These are phyloP conservation scores for Debaryomyces fabryi DNA, from an alignment of 1,139 yeast species.

Conservation along the genomic window DNA sequence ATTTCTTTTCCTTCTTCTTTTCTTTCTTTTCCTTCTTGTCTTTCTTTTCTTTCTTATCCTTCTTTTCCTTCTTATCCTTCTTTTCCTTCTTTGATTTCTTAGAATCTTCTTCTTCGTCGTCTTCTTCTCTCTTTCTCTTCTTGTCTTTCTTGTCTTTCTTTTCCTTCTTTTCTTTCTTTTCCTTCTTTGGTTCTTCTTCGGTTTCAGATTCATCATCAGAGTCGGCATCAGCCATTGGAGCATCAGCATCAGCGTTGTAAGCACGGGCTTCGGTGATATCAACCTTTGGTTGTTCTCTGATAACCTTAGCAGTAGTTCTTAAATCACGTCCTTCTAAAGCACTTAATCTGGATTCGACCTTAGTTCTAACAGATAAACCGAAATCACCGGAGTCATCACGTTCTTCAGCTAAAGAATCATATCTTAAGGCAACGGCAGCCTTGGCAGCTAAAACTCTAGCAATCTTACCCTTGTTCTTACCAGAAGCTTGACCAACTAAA, in stretches of 20 bases:
- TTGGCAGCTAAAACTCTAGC: constrained; percentile 99
- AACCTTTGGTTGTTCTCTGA: constrained; percentile 78
- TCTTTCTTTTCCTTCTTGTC: constrained; percentile 48
- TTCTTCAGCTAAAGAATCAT: constrained; percentile 96
- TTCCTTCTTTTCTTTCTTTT: constrained; percentile 51
- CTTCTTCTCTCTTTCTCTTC: constrained; percentile 22
- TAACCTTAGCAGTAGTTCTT: constrained; percentile 78
- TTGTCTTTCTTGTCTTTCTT: constrained; percentile 41
- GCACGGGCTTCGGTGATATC: constrained; percentile 83
- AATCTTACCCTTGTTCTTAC: constrained; percentile 97
- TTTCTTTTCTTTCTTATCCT: constrained; percentile 44
- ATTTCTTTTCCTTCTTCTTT: constrained; percentile 44
- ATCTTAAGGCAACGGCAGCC: constrained; percentile 95
- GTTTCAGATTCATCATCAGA: constrained; percentile 52
- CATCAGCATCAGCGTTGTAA: constrained; percentile 93
- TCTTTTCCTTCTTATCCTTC: constrained; percentile 35
- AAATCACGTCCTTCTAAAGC: constrained; percentile 93
- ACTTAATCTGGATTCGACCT: constrained; percentile 93
- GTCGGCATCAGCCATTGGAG: constrained; percentile 45
- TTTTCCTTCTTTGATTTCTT: constrained; percentile 51
- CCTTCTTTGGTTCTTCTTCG: constrained; percentile 50
- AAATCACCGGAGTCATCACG: constrained; percentile 93
- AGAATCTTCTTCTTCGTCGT: constrained; percentile 21
- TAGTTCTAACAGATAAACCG: constrained; percentile 88
- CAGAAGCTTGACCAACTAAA: constrained; percentile 93